Conservation (phyloP, 352 stramenopile species). For the Globisporangium iwayamae region DNA sequence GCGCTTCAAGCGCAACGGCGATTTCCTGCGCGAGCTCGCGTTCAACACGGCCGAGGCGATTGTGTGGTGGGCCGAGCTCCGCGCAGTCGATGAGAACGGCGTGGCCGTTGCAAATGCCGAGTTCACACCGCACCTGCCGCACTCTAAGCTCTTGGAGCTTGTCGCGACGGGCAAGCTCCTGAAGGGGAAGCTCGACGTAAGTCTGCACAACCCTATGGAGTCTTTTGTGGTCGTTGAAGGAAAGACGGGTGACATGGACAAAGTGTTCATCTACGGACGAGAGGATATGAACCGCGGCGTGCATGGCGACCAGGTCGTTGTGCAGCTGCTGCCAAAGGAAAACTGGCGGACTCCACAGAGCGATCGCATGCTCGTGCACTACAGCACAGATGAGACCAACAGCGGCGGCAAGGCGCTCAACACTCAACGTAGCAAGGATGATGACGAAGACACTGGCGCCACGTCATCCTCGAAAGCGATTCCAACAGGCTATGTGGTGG, state of each 20-base stretch:
- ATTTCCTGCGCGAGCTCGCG: constrained; percentile 55
- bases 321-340: constrained; percentile 86
- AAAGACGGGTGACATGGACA: constrained; percentile 27
- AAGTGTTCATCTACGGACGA: constrained; percentile 70
- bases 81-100: constrained; percentile 17
- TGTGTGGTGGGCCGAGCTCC: constrained; percentile 38
- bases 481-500: constrained; percentile 82
- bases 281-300: constrained; percentile 95
- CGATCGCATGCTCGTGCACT: constrained; percentile 68
- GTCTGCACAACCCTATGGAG: constrained; percentile 66
- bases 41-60: constrained; percentile 60
- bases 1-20: constrained; percentile 29
- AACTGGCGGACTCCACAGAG: constrained; percentile 75
- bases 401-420: constrained; percentile 4
- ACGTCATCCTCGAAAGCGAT: constrained; percentile 22
- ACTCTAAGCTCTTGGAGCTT: constrained; percentile 32
- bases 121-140: constrained; percentile 51
- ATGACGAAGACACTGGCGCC: neutral
- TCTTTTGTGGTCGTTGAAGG: constrained; percentile 61
- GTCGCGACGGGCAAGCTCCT: constrained; percentile 30
- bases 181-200: constrained; percentile 65
- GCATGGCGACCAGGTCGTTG: constrained; percentile 95
- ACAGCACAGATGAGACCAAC: constrained; percentile 47
- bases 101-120: constrained; percentile 27
- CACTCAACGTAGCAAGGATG: constrained; percentile 14